Percentiles rank a stretch among this genome's conserved stretches.
Evolutionary conservation across 225 moss, liverwort and hornwort species (phyloP).

Genomic region (Marchantia polymorpha): DNA sequence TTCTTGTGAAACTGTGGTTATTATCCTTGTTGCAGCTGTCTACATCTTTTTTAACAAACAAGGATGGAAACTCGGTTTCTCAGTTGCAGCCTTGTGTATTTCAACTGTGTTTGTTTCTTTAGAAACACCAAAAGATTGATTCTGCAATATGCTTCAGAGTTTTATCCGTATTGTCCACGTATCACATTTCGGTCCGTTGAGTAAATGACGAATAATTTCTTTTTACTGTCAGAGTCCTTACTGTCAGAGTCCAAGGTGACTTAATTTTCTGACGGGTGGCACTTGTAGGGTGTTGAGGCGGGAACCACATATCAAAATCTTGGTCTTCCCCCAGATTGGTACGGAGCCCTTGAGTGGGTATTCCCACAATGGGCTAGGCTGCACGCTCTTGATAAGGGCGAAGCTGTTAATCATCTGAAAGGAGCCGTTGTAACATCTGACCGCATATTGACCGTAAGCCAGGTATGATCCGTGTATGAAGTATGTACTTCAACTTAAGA

Average conservation of each 20-base stretch:
- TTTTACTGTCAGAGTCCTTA: background rate
- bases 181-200: background rate
- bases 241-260: background rate
- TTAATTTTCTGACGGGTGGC: background rate
- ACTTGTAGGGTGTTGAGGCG: constrained; percentile 67
- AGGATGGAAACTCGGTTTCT: no score
- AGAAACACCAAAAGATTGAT: no score
- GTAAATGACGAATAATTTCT: background rate
- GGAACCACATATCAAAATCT: constrained; percentile 76
- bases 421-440: constrained; percentile 89
- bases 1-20: no score
- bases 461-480: constrained; percentile 30
- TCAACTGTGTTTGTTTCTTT: no score
- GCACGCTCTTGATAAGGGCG: constrained; percentile 94
- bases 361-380: constrained; percentile 92
- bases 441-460: constrained; percentile 86
- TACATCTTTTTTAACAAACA: no score
- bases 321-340: constrained; percentile 78
- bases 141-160: no score
- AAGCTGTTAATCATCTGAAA: constrained; percentile 93
- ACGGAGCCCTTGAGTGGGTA: constrained; percentile 95
- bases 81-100: no score
- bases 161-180: no score
- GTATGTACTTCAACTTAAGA: background rate
- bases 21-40: no score